Base-by-base conservation (phyloP, 1,284 basidiomycete genomes). In the Tetrapyrgos nigripes region DNA sequence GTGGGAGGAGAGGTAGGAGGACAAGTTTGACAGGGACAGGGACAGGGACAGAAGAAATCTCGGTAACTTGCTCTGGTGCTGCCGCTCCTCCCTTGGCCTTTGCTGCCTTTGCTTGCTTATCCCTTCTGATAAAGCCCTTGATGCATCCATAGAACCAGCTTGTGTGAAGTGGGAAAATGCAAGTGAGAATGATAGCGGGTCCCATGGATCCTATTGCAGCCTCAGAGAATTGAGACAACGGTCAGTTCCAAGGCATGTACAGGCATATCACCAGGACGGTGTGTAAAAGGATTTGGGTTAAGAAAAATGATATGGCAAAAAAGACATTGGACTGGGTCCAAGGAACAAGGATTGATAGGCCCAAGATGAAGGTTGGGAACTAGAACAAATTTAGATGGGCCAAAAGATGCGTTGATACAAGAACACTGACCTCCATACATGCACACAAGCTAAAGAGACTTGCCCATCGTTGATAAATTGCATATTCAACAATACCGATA, bases 351-450 rank as follows among this genome's bases (percentile, higher is more conserved):
- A 78, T 79, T 19, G 78, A 77, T 14, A 83, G 54, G 14, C 80
- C 82, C 11, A 87, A 76, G 35, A 87, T 66, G 61, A 86, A 81
- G 0, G 86, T 88, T 6, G 86, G 86, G 27, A 86, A 67, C 84
- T 83, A 54, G 13, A 33, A 33, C 9, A 33, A 8, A 29, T 45
- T 10, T n/a, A 29, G 31, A 19, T 33, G 29, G 21, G 40, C 55
- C 73, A 68, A 74, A 73, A 45, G 67, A 59, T 3, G 58, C 35
- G n/a, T 70, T 64, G 61, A 73, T 69, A 53, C 67, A 61, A 24
- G 8, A 46, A 58, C 70, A 37, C 79, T 66, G 48, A 83, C 78
- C 81, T 87, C 86, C 86, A 88, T 86, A 35, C 79, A 62, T 2
- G 77, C 76, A 4, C 70, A 77, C 11, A 83, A 63, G 46, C 78